phyloP scores from a whole-genome alignment of 2,329 filamentous ascomycete species.

The Alternaria sp. region DNA sequence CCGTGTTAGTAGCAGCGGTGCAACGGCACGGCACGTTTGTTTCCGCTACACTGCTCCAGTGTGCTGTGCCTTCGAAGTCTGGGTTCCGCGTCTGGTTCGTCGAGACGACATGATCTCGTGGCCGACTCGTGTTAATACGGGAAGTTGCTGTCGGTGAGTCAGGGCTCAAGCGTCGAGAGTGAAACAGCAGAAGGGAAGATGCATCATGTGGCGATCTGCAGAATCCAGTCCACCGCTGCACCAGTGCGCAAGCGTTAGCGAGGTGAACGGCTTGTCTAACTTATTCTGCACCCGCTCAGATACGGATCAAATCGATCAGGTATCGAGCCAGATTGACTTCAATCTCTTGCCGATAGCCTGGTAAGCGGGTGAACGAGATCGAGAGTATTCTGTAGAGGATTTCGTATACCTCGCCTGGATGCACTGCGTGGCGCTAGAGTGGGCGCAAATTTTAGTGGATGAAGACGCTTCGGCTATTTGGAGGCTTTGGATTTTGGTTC shows the following conservation, averaged over 20 bases:
- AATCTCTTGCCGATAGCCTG: conserved; percentile 11
- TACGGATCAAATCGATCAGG: not conserved
- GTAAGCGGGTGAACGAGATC: conserved; percentile 10
- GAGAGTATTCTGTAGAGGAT: not conserved
- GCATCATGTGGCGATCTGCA: conserved; percentile 7
- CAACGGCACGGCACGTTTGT: conserved; percentile 9
- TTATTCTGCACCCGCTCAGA: not conserved
- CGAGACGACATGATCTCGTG: not conserved
- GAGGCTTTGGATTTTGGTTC: not conserved
- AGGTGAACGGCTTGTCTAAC: not conserved
- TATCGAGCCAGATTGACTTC: conserved; percentile 8
- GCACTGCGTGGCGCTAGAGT: not conserved
- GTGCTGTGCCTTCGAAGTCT: not conserved
- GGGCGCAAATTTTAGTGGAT: not conserved
- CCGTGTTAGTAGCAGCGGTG: not conserved
- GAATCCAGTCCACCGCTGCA: not conserved
- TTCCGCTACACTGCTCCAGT: conserved; percentile 8
- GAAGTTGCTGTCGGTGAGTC: not conserved
- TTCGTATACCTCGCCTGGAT: not conserved
- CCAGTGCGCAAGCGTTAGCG: not conserved
- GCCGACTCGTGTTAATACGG: not conserved
- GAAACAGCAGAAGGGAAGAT: conserved; percentile 3
- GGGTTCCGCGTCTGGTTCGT: not conserved
- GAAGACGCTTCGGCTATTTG: not conserved
- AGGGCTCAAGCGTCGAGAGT: not conserved